Base-by-base conservation (phyloP, 345 rosid species). In the Physaria fendleri region DNA sequence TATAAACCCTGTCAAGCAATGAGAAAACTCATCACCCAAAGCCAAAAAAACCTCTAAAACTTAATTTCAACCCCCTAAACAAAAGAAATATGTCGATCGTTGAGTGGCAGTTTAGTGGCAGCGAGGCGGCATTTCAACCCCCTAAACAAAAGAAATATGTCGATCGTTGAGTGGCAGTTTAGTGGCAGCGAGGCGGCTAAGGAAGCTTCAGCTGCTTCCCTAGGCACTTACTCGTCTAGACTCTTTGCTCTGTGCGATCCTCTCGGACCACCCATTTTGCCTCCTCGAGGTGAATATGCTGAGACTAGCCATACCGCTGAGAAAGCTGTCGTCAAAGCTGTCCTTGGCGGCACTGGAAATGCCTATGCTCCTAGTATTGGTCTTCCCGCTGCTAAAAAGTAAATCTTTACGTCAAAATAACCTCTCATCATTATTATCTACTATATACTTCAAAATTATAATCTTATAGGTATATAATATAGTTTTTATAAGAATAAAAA, bases 291-390 rank as follows among this genome's bases (percentile, higher is more conserved):
- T 6, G 79, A 87, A 21, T 71, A 72, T n/a, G 78, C 83, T 5
- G 77, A 89, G n/a, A 53, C 42, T 11, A 80, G 80, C 49, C 77
- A 83, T 2, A 55, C 17, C 0, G 95, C 87, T 0, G 89, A 73
- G 48, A 78, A 82, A 11, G 87, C 87, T 2, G 24, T 82, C 1
- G 55, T 66, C 14, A 64, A 78, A 2, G 63, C 83, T 8, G 24
- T 87, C 8, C 64, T 65, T 5, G 71, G 68, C 6, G 80, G 71
- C 6, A 43, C 80, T 21, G 78, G 62, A 59, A 84, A 84, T 17
- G 50, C 58, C 25, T 84, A 87, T 48, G 23, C 79, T 8, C 68
- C 84, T 1, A 16, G 56, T 15, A 51, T 33, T 25, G 92, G 92
- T 5, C 47, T 80, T 21, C 77, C 64, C 6, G 64, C 82, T 0